A percentile compares a stretch with the other conserved stretches of the same genome.
These are phyloP conservation scores for Podospora conica DNA, from an alignment of 495 filamentous ascomycete genomes.

Conservation along the genomic window DNA sequence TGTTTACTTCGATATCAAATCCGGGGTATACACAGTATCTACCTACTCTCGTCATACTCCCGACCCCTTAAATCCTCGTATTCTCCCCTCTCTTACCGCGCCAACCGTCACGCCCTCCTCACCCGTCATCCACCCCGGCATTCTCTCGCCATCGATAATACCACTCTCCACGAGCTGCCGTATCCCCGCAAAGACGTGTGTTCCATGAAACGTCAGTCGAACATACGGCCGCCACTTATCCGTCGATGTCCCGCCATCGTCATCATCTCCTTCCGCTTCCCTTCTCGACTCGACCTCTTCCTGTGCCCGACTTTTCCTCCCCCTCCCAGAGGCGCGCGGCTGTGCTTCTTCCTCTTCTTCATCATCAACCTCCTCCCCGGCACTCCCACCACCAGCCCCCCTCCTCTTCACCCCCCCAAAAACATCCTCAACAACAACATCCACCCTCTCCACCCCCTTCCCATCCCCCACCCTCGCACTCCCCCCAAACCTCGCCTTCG, in stretches of 20 bases:
- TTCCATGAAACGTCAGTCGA: conserved; percentile 61
- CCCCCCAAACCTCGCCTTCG: conserved; percentile 52
- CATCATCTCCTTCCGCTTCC: conserved; percentile 25
- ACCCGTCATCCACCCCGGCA: conserved; percentile 90
- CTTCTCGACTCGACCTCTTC: conserved; percentile 20
- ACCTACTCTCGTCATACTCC: conserved; percentile 28
- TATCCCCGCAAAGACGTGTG: conserved; percentile 76
- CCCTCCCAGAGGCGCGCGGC: not conserved
- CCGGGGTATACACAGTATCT: not conserved
- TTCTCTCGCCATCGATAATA: conserved; percentile 62
- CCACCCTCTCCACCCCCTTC: conserved; percentile 52
- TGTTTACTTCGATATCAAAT: too few relatives aligned
- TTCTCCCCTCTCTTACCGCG: conserved; percentile 56
- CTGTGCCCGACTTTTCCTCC: conserved; percentile 27
- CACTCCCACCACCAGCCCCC: not conserved
- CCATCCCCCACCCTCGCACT: conserved; percentile 46
- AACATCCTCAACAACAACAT: conserved; percentile 55
- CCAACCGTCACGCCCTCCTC: conserved; percentile 74
- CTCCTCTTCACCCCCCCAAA: conserved; percentile 30
- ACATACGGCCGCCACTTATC: conserved; percentile 51
- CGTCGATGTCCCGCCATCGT: conserved; percentile 5
- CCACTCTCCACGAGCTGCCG: conserved; percentile 68
- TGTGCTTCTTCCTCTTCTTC: conserved; percentile 4
- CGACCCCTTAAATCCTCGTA: conserved; percentile 44
- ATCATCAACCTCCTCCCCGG: conserved; percentile 20